These are phyloP conservation scores for Strigomonas galati DNA, from an alignment of 208 protist species.

Conservation along the genomic window DNA sequence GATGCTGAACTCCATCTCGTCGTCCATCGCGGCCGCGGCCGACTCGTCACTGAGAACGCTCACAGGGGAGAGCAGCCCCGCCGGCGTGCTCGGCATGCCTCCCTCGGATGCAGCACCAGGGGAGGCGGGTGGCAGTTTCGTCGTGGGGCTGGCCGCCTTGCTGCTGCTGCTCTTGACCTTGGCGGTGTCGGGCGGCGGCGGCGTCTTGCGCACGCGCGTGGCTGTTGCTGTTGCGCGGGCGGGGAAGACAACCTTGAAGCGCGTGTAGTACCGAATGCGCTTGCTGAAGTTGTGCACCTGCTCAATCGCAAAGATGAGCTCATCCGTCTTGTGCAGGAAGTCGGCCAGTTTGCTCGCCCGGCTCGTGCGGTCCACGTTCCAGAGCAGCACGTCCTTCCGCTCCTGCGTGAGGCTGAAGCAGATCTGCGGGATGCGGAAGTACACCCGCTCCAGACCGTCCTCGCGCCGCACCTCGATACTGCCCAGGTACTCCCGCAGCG, in stretches of 20 bases:
- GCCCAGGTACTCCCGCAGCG: conserved; percentile 46
- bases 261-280: conserved; percentile 39
- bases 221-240: not conserved
- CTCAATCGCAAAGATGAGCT: conserved; percentile 84
- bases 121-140: not conserved
- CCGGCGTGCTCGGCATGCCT: no score
- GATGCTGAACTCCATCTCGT: not conserved
- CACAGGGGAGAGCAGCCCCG: no score
- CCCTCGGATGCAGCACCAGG: no score
- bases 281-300: conserved; percentile 45
- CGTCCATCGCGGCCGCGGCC: not conserved
- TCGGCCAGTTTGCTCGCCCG: conserved; percentile 72
- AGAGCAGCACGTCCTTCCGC: conserved; percentile 66
- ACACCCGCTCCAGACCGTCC: conserved; percentile 73
- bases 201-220: not conserved
- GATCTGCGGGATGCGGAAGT: conserved; percentile 79
- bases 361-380: conserved; percentile 71
- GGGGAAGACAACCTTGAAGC: conserved; percentile 22
- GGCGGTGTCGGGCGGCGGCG: not conserved
- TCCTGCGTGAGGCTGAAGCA: conserved; percentile 58
- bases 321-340: conserved; percentile 75
- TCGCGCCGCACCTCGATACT: conserved; percentile 72
- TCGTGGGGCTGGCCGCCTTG: not conserved
- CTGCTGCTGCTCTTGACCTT: not conserved
- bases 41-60: not conserved